Percentiles rank a stretch among this genome's conserved stretches.
Evolutionary conservation across 2,329 filamentous ascomycete genomes (phyloP).

Genomic region (Pseudopithomyces chartarum): DNA sequence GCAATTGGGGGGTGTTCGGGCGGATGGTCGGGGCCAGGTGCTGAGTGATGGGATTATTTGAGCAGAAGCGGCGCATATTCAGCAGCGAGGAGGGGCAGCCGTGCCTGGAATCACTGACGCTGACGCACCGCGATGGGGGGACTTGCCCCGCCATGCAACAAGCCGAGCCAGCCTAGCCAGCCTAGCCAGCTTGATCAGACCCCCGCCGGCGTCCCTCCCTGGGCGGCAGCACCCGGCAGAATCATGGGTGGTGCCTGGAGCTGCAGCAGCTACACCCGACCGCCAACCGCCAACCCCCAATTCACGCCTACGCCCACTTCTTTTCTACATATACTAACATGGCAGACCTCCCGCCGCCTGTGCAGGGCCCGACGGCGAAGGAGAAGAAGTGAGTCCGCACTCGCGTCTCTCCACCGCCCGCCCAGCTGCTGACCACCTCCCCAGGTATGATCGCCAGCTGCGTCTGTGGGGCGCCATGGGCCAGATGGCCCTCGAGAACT

Average conservation of each 20-base stretch:
- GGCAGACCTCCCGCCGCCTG: conserved; percentile 45
- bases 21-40: not conserved
- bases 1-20: not conserved
- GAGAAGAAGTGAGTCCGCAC: conserved; percentile 55
- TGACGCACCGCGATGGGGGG: conserved; percentile 1
- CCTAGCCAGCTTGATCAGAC: too few relatives aligned
- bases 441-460: conserved; percentile 85
- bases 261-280: not conserved
- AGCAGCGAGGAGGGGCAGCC: too few relatives aligned
- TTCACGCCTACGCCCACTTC: not conserved
- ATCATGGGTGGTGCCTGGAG: conserved; percentile 10
- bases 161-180: too few relatives aligned
- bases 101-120: too few relatives aligned
- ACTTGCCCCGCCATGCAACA: too few relatives aligned
- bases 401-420: conserved; percentile 8
- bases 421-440: conserved; percentile 47
- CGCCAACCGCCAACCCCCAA: not conserved
- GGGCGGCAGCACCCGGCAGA: conserved; percentile 14
- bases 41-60: too few relatives aligned
- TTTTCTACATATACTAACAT: conserved; percentile 21
- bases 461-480: conserved; percentile 93
- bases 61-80: too few relatives aligned
- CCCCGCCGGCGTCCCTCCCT: too few relatives aligned
- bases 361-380: conserved; percentile 50
- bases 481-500: conserved; percentile 86